These are phyloP conservation scores for Haplosporangium gracile DNA, from an alignment of 192 early-diverging fungal genomes.

Conservation along the genomic window DNA sequence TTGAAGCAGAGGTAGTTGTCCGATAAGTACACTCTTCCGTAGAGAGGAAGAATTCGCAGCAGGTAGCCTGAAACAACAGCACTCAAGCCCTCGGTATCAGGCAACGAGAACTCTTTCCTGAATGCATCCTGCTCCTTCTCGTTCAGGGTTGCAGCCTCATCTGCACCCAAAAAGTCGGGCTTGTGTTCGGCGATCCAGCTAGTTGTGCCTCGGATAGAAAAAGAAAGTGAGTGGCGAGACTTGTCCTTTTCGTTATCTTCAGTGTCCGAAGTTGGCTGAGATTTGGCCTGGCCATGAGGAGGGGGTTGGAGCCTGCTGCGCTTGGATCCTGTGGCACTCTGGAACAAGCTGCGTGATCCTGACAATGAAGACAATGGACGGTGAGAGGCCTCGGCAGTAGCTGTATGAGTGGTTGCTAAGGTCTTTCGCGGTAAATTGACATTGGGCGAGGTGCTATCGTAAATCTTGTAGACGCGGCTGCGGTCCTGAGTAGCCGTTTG, in stretches of 20 bases:
- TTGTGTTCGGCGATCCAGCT: conserved; percentile 46
- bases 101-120: conserved; percentile 66
- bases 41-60: conserved; percentile 64
- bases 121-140: conserved; percentile 58
- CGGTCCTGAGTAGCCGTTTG: not conserved
- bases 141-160: conserved; percentile 13
- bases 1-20: conserved; percentile 73
- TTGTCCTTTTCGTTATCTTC: conserved; percentile 38
- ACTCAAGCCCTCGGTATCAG: conserved; percentile 65
- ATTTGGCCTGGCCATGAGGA: conserved; percentile 1
- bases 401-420: not conserved
- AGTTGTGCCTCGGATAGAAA: conserved; percentile 43
- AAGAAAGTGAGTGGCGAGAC: conserved; percentile 22
- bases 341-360: conserved; percentile 17
- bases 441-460: conserved; percentile 36
- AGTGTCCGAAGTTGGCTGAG: conserved; percentile 33
- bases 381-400: not conserved
- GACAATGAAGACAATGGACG: conserved; percentile 21
- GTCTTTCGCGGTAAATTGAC: conserved; percentile 17
- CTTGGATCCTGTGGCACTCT: conserved; percentile 6
- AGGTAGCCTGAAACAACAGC: conserved; percentile 66
- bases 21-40: conserved; percentile 74
- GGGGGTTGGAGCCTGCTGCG: conserved; percentile 9
- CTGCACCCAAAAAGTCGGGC: conserved; percentile 15
- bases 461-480: conserved; percentile 7